Conservation (phyloP, 192 early-diverging fungal genomes). For the Diversispora epigaea region DNA sequence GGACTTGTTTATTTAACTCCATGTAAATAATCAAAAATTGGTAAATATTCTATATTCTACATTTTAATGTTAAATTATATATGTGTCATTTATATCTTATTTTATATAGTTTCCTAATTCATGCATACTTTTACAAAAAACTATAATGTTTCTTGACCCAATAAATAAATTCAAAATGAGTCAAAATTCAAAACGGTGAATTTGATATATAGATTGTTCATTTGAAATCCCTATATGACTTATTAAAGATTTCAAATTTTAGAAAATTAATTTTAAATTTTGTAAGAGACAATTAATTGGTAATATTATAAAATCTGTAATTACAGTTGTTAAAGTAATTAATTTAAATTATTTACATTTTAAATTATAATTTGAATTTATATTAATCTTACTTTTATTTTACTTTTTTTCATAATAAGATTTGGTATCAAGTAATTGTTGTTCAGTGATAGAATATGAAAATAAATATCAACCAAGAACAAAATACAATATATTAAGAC, state of each 20-base stretch:
- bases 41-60: constrained; percentile 35
- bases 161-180: not conserved
- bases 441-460: constrained; percentile 23
- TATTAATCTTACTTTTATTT: not conserved
- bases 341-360: not conserved
- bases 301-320: not conserved
- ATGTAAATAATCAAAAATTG: constrained; percentile 51
- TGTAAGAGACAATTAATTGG: constrained; percentile 29
- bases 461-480: constrained; percentile 3
- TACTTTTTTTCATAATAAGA: constrained; percentile 9
- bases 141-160: constrained; percentile 7
- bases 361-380: not conserved
- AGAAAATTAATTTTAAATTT: constrained; percentile 25
- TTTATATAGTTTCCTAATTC: constrained; percentile 15
- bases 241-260: constrained; percentile 14
- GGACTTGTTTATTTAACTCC: constrained; percentile 63
- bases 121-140: not conserved
- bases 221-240: constrained; percentile 1
- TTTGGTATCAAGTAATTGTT: constrained; percentile 20
- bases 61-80: not conserved
- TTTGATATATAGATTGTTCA: not conserved
- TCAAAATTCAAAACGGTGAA: not conserved
- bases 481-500: constrained; percentile 24
- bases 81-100: not conserved
- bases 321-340: constrained; percentile 15